Base-by-base conservation (phyloP, 2,329 filamentous ascomycete genomes). In the Fusarium mexicanum region DNA sequence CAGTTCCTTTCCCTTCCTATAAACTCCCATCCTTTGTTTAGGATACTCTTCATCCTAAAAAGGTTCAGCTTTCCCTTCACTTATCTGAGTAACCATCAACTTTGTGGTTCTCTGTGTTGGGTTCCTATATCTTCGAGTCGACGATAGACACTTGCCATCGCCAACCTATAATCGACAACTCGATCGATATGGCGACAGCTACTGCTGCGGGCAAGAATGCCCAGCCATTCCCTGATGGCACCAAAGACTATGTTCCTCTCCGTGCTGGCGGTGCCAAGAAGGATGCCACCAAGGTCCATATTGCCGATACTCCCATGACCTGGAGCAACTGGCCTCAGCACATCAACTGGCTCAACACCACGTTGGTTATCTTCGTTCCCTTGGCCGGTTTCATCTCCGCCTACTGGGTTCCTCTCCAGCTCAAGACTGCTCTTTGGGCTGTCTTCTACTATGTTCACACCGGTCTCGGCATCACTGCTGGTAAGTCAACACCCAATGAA, bases 341-440 rank as follows among this genome's bases (percentile, higher is more conserved):
- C 81, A 89, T 98, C 87, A 95, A 97, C 88, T 98, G 95, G 94
- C 88, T 98, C 76, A 98, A 97, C 83, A 91, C 94, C 72, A 89
- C 87, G 72, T 89, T 98, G 82, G 96, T 97, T 81, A 83, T 97
- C 75, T 87, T 92, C 76, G 88, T 97, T 51, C 95, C 95, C 47
- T 71, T 95, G 54, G 86, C 89, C 66, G 95, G 95, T 72, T 89
- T 92, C 80, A 84, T 96, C 77, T 88, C 90, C 62, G 88, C 94
- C 59, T 91, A 93, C 84, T 97, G 92, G 92, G 92, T 94, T 51
- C 94, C 94, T 64, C 85, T 96, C 40, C 87, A 90, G 57, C 83
- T 87, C 74, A 91, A 94, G 84, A 97, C 94, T 6, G 88, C 90
- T 72, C 80, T 94, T 79, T 96, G 91, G 85, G 86, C 94, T 33